Evolutionary conservation across 768 basidiomycete species (phyloP).

Genomic region (Pulveroboletus ravenelii): DNA sequence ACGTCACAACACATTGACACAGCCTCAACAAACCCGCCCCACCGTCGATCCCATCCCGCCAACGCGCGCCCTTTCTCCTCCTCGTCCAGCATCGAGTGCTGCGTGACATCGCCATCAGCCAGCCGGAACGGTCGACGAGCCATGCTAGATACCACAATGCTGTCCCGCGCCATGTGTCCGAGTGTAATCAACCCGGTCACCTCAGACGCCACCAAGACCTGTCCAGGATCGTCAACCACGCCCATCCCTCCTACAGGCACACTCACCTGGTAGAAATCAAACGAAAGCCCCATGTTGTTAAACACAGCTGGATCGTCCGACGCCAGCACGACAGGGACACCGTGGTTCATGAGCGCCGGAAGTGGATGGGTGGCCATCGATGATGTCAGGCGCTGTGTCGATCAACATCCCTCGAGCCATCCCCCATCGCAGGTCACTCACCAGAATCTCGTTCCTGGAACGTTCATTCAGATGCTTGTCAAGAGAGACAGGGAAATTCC

Average conservation of each 20-base stretch:
- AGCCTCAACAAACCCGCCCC: slow-evolving; percentile 42
- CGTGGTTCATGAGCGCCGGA: slow-evolving; percentile 61
- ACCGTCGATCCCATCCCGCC: slow-evolving; percentile 41
- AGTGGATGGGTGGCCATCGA: slow-evolving; percentile 76
- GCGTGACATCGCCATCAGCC: slow-evolving; percentile 5
- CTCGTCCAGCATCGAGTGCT: slow-evolving; percentile 49
- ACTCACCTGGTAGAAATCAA: slow-evolving; percentile 66
- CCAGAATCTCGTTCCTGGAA: slow-evolving; percentile 64
- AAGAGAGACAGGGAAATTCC: not conserved
- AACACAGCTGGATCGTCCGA: slow-evolving; percentile 74
- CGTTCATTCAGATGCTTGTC: not conserved
- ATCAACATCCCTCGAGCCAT: not conserved
- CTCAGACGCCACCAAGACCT: slow-evolving; percentile 64
- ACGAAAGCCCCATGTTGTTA: slow-evolving; percentile 69
- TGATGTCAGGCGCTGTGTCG: slow-evolving; percentile 59
- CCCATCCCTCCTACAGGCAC: not conserved
- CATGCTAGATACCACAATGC: slow-evolving; percentile 43
- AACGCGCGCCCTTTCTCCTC: slow-evolving; percentile 43
- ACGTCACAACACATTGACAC: slow-evolving; percentile 17
- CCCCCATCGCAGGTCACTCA: slow-evolving; percentile 21
- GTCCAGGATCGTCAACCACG: not conserved
- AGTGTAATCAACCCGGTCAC: slow-evolving; percentile 57
- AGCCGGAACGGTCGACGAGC: not conserved
- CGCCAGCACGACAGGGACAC: slow-evolving; percentile 62
- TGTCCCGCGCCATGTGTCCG: slow-evolving; percentile 56